These are phyloP conservation scores for Sporisorium exsertum DNA, from an alignment of 1,284 basidiomycete species.

Conservation along the genomic window DNA sequence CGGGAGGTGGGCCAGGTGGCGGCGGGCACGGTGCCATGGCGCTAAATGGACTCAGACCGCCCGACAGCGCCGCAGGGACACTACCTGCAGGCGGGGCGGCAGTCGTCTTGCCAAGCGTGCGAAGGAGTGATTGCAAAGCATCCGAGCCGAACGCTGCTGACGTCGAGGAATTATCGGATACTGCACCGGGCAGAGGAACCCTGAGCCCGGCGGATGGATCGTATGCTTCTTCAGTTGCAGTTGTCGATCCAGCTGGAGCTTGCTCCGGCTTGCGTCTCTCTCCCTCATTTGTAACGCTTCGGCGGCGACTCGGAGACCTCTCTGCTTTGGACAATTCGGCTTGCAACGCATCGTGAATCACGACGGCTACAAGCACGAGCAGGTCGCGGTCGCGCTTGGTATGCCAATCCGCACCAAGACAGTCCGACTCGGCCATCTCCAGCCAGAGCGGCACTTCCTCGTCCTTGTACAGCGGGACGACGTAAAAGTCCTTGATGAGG, in stretches of 20 bases:
- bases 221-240: conserved; percentile 14
- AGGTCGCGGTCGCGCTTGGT: conserved; percentile 47
- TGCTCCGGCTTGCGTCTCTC: conserved; percentile 1
- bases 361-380: conserved; percentile 59
- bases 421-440: conserved; percentile 45
- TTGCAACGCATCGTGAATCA: conserved; percentile 51
- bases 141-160: conserved; percentile 26
- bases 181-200: conserved; percentile 11
- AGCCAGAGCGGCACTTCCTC: conserved; percentile 64
- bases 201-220: conserved; percentile 28
- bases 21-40: conserved; percentile 14
- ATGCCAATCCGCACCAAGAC: conserved; percentile 40
- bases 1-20: conserved; percentile 37
- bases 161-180: neutral
- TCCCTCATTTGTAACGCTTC: conserved; percentile 28
- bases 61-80: conserved; percentile 1
- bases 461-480: conserved; percentile 57
- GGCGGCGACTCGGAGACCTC: conserved; percentile 9
- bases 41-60: conserved; percentile 10
- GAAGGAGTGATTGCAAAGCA: conserved; percentile 41
- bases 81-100: conserved; percentile 7
- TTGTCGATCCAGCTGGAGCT: neutral
- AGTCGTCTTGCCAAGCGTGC: conserved; percentile 34
- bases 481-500: conserved; percentile 67
- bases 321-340: conserved; percentile 28